phyloP scores from a whole-genome alignment of 2,329 filamentous ascomycete species.

The Colletotrichum truncatum region DNA sequence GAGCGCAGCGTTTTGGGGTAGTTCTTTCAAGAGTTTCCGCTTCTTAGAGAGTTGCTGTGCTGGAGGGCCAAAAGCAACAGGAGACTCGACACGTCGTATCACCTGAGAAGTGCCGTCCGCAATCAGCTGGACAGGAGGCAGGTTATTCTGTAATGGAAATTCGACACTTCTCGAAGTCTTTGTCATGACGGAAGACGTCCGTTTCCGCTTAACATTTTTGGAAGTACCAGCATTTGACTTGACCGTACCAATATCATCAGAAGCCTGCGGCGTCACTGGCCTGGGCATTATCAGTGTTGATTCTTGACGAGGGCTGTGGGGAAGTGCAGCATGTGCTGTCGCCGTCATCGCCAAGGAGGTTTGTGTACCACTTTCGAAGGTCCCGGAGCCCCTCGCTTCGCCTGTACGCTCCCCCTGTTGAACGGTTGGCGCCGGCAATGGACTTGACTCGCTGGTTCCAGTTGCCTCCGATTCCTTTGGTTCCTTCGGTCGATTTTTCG shows the following conservation, averaged over 20 bases:
- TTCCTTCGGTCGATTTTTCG: constrained; percentile 58
- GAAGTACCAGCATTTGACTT: not conserved
- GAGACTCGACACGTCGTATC: too few species aligned
- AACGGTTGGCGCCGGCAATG: too few species aligned
- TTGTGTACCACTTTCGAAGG: too few species aligned
- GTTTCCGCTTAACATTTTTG: constrained; percentile 1
- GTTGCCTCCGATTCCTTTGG: not conserved
- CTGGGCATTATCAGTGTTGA: not conserved
- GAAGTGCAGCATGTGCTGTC: too few species aligned
- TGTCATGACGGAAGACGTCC: not conserved
- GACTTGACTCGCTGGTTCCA: too few species aligned
- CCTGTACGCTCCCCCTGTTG: too few species aligned
- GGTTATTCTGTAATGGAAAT: not conserved
- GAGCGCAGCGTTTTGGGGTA: not conserved
- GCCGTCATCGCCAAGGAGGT: too few species aligned
- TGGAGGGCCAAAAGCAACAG: too few species aligned
- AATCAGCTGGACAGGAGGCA: not conserved
- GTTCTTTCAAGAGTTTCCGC: not conserved
- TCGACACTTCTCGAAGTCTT: not conserved
- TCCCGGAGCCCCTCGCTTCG: too few species aligned
- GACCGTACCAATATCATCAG: not conserved
- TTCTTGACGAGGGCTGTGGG: not conserved
- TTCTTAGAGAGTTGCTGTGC: constrained; percentile 3
- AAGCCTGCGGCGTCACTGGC: not conserved
- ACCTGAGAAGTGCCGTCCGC: not conserved